Conservation (phyloP, 2,329 filamentous ascomycete species). For the Penicillium frequentans region DNA sequence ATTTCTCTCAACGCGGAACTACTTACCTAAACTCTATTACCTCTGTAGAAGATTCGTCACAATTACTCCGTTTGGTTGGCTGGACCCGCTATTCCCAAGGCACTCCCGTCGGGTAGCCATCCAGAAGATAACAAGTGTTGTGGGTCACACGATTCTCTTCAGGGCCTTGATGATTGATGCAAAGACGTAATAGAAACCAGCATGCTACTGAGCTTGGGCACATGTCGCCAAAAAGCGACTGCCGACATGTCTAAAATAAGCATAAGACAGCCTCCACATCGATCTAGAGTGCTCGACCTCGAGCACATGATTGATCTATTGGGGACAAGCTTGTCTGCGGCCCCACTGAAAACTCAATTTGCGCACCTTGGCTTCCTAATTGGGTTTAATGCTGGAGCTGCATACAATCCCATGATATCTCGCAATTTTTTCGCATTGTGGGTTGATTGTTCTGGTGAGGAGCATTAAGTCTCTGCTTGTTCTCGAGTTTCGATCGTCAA, state of each 20-base stretch:
- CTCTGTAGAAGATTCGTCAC: not conserved
- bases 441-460: not conserved
- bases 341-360: slow-evolving; percentile 3
- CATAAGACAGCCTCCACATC: not conserved
- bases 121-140: not conserved
- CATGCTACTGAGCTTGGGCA: not conserved
- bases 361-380: slow-evolving; percentile 2
- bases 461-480: not conserved
- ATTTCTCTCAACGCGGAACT: not conserved
- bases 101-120: not conserved
- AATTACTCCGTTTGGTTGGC: not conserved
- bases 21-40: not conserved
- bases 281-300: not conserved
- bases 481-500: not conserved
- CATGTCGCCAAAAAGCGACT: not conserved
- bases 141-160: not conserved
- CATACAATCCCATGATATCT: not conserved
- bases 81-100: not conserved
- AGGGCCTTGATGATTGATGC: not conserved
- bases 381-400: not conserved
- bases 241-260: not conserved
- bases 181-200: not conserved
- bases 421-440: not conserved
- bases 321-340: not conserved
- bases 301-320: not conserved